phyloP scores from a whole-genome alignment of 106 monocot species.

The Xerophyta viscosa region DNA sequence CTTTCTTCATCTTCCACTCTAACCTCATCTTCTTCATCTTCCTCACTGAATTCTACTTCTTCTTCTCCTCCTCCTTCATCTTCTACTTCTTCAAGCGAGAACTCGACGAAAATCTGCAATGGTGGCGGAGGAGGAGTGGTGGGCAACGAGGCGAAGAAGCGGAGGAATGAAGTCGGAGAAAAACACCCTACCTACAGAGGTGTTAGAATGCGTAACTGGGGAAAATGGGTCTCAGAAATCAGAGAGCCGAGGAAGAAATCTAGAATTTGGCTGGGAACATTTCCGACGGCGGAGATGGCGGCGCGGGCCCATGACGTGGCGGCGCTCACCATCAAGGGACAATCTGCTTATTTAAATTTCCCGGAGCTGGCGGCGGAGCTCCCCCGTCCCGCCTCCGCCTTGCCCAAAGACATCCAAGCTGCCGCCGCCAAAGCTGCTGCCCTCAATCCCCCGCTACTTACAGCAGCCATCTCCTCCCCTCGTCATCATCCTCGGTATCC shows the following conservation, averaged over 20 bases:
- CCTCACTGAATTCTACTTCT: too few species aligned
- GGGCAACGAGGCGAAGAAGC: slow-evolving; percentile 3
- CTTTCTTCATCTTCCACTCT: too few species aligned
- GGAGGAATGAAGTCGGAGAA: slow-evolving; percentile 15
- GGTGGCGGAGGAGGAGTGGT: neutral
- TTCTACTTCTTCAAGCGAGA: too few species aligned
- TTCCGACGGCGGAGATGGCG: slow-evolving; percentile 45
- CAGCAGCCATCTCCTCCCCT: too few species aligned
- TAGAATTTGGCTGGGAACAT: slow-evolving; percentile 52
- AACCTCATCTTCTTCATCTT: too few species aligned
- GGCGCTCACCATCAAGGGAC: slow-evolving; percentile 34
- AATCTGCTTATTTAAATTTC: slow-evolving; percentile 36
- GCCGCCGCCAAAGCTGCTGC: slow-evolving; percentile 36
- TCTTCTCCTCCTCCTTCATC: neutral
- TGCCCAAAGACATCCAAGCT: slow-evolving; percentile 33
- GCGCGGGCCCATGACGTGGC: slow-evolving; percentile 60
- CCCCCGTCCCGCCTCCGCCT: slow-evolving; percentile 26
- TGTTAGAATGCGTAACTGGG: slow-evolving; percentile 44
- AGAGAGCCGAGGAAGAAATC: slow-evolving; percentile 43
- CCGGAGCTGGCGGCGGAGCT: slow-evolving; percentile 38
- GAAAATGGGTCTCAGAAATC: slow-evolving; percentile 61
- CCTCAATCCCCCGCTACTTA: slow-evolving; percentile 27
- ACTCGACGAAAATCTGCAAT: neutral
- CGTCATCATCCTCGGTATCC: neutral
- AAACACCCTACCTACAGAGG: slow-evolving; percentile 37